Conservation (phyloP, 2,329 filamentous ascomycete species). For the Clonostachys solani region DNA sequence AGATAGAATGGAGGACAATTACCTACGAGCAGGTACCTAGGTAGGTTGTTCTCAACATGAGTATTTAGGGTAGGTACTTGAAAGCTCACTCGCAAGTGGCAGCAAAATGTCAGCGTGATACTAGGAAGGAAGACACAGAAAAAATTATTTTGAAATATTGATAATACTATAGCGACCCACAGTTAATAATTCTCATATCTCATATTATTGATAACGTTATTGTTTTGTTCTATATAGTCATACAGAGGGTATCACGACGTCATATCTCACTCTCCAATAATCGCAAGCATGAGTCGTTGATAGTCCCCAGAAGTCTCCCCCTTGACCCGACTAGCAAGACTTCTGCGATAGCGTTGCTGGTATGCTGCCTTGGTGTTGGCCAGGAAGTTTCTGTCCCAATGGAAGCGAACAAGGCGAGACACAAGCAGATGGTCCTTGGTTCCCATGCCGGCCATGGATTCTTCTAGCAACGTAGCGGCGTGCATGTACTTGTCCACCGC, state of each 20-base stretch:
- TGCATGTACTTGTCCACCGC: constrained; percentile 79
- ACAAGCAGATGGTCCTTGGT: constrained; percentile 83
- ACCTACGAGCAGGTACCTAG: no score
- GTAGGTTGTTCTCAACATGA: no score
- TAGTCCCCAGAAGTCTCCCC: constrained; percentile 87
- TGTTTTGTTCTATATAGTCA: background rate
- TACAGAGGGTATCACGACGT: background rate
- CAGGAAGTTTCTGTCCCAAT: constrained; percentile 78
- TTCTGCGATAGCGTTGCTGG: constrained; percentile 62
- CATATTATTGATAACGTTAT: background rate
- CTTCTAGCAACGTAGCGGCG: constrained; percentile 79
- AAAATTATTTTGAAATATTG: no score
- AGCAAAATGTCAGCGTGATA: no score
- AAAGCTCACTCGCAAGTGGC: no score
- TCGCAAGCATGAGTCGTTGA: constrained; percentile 70
- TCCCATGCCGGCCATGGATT: constrained; percentile 79
- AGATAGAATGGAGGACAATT: no score
- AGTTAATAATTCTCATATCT: background rate
- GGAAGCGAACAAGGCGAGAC: constrained; percentile 70
- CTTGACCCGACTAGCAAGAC: constrained; percentile 65
- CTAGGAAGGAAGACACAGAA: no score
- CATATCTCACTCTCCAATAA: constrained; percentile 39
- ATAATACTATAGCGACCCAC: background rate
- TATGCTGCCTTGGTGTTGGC: constrained; percentile 77
- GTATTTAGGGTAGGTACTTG: no score